Conservation (phyloP, 73 alveolate genomes). For the Paraurostyla sp. region DNA sequence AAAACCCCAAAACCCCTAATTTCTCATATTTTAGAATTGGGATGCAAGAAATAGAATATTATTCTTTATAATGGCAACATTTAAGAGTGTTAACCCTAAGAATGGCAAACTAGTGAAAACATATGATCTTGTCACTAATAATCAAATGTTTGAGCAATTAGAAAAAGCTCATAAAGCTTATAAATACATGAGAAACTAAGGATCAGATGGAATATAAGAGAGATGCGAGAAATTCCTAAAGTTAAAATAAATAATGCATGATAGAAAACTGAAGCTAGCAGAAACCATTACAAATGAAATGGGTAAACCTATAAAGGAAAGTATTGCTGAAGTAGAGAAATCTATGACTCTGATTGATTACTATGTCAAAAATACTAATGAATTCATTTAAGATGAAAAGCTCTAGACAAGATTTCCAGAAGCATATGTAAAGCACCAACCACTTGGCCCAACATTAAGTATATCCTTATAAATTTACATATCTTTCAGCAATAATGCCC, state of each 20-base stretch:
- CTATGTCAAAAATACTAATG: constrained; percentile 69
- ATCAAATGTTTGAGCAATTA: constrained; percentile 10
- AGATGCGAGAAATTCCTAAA: constrained; percentile 59
- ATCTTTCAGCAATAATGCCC: constrained; percentile 74
- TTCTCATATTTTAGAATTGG: too few relatives aligned
- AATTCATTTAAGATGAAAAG: constrained; percentile 48
- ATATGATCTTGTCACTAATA: constrained; percentile 46
- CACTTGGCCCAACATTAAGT: constrained; percentile 80
- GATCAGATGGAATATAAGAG: constrained; percentile 46
- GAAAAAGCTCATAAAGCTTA: constrained; percentile 58
- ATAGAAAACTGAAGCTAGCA: constrained; percentile 71
- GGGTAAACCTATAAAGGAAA: constrained; percentile 87
- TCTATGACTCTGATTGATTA: constrained; percentile 70
- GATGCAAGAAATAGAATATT: too few relatives aligned
- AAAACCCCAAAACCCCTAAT: too few relatives aligned
- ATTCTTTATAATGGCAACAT: too few relatives aligned
- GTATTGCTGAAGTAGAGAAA: constrained; percentile 81
- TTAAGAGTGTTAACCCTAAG: constrained; percentile 66
- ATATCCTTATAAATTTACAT: background rate
- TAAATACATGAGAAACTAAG: constrained; percentile 41
- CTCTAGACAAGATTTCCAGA: constrained; percentile 74
- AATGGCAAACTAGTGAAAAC: constrained; percentile 52
- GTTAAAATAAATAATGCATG: constrained; percentile 41
- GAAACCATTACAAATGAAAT: constrained; percentile 80
- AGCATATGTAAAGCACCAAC: constrained; percentile 72